These are phyloP conservation scores for Diaporthe aspalathi DNA, from an alignment of 2,329 filamentous ascomycete species.

Conservation along the genomic window DNA sequence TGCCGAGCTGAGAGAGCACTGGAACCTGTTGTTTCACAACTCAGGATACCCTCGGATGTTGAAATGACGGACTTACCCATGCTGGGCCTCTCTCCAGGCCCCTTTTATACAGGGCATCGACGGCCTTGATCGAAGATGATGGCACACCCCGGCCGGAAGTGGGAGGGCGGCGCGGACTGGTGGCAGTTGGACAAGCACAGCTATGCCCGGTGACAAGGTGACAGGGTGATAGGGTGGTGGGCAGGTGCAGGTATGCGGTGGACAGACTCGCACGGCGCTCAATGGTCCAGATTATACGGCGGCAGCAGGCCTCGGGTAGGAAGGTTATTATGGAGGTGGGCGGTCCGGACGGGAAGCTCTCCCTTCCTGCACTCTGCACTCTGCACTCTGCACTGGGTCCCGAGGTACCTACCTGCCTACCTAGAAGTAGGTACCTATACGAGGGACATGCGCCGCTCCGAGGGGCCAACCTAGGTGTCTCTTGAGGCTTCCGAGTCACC, in stretches of 20 bases:
- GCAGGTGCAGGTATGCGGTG: background rate
- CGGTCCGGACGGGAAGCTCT: constrained; percentile 2
- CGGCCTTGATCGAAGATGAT: background rate
- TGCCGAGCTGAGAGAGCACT: constrained; percentile 19
- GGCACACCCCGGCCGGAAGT: constrained; percentile 12
- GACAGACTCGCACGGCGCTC: no score
- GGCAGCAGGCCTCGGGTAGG: background rate
- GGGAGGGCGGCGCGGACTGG: constrained; percentile 1
- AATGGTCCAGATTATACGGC: background rate
- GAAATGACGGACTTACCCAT: constrained; percentile 38
- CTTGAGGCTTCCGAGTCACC: constrained; percentile 3
- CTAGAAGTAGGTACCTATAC: no score
- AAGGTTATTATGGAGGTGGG: background rate
- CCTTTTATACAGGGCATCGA: constrained; percentile 24
- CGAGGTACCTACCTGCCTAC: background rate
- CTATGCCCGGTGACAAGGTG: constrained; percentile 18
- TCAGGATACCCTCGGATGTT: constrained; percentile 25
- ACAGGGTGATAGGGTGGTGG: background rate
- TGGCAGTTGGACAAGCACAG: constrained; percentile 20
- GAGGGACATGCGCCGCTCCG: background rate
- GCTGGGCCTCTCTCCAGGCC: constrained; percentile 32
- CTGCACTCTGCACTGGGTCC: no score
- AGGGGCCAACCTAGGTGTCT: background rate
- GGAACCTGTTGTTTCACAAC: constrained; percentile 38
- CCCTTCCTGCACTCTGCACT: constrained; percentile 1